Base-by-base conservation (phyloP, 345 rosid species). In the Salix suchowensis region DNA sequence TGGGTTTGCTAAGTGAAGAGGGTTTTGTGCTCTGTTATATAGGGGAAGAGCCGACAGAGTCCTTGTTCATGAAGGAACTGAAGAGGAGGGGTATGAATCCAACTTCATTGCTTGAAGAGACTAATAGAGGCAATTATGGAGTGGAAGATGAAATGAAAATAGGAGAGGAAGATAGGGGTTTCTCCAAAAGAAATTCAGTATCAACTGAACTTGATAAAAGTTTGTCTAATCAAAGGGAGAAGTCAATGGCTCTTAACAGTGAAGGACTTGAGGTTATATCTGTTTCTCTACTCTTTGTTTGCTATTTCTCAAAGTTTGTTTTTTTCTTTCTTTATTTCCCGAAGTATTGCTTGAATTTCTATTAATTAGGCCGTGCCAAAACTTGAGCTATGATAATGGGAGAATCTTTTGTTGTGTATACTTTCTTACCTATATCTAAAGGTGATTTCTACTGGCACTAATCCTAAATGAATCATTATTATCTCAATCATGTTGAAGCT, bases 11-110 rank as follows among this genome's bases (percentile, higher is more conserved):
- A 64, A 65, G 70, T 39, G 24, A 18, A 77, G 19, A 4, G 30
- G 62, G 62, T 65, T 67, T 30, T 18, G n/a, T 76, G 10, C 48
- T 75, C 14, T 6, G 37, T 23, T 46, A 12, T 14, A 46, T 82
- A 96, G 98, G 97, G 67, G 98, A 93, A 73, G 99, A 93, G 67
- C 92, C 96, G 40, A 90, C 99, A 3, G 99, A 96, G 68, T 96
- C 99, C 4, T 86, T 92, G 79, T 96, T 96, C 70, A 87, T 93
- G 94, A 96, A 96, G 88, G 99, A 96, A 68, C 69, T 96, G 76
- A 92, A 87, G 86, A 90, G 91, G 80, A 87, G 99, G 83, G 98
- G 98, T 24, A 93, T 96, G 98, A 88, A 88, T 72, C 97, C 97
- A 39, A 86, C 92, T 77, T 91, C 98, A 7, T 84, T 91, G 89